Evolutionary conservation across 2,329 filamentous ascomycete genomes (phyloP).

Genomic region (Stagonosporopsis chrysanthemi): DNA sequence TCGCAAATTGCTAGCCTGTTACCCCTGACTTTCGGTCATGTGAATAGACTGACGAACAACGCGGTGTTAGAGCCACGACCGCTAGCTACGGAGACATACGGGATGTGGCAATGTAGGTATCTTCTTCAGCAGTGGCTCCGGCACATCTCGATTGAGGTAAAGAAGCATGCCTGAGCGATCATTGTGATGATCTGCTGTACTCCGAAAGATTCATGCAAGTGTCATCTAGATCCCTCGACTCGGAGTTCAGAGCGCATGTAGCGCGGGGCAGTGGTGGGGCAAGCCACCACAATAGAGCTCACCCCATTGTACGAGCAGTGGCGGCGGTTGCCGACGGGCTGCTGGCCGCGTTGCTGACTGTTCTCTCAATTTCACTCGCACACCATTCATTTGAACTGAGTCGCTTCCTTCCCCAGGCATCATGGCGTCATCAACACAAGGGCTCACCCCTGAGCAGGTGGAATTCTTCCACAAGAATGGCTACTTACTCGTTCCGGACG

Average conservation of each 20-base stretch:
- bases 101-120: background rate
- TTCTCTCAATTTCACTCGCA: background rate
- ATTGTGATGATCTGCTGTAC: background rate
- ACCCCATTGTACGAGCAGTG: constrained; percentile 15
- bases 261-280: constrained; percentile 18
- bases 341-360: constrained; percentile 4
- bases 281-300: constrained; percentile 1
- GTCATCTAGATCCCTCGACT: constrained; percentile 1
- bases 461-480: constrained; percentile 79
- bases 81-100: background rate
- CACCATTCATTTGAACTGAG: background rate
- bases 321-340: constrained; percentile 35
- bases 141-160: background rate
- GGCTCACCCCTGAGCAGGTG: constrained; percentile 76
- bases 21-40: no score
- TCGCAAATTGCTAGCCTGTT: no score
- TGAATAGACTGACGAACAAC: no score
- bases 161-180: background rate
- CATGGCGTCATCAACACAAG: constrained; percentile 46
- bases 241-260: background rate
- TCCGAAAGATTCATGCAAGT: background rate
- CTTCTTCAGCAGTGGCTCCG: background rate
- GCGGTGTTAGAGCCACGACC: no score
- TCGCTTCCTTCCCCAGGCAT: background rate
- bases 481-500: constrained; percentile 85